A percentile compares a stretch with the other conserved stretches of the same genome.
Conservation (phyloP, 371 early-diverging fungal genomes). For the Mucor saturninus region DNA sequence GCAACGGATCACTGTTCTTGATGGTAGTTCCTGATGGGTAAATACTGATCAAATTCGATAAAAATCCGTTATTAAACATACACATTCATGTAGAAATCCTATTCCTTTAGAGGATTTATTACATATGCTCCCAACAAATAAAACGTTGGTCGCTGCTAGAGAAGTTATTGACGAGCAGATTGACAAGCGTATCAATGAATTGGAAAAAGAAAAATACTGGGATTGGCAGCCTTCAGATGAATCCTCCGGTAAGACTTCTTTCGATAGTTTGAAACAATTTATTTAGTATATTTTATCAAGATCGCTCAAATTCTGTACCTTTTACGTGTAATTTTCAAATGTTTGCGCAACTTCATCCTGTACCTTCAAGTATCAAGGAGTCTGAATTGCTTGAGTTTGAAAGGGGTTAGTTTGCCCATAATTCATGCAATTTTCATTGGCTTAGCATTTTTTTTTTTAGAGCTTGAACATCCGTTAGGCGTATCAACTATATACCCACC, state of each 20-base stretch:
- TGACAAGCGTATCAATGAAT: constrained; percentile 41
- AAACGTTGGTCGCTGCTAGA: constrained; percentile 38
- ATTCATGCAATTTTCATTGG: neutral
- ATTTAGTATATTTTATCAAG: constrained; percentile 19
- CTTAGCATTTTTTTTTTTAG: constrained; percentile 9
- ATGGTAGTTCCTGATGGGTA: constrained; percentile 63
- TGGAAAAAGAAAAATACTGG: constrained; percentile 31
- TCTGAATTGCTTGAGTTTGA: constrained; percentile 60
- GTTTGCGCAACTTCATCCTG: constrained; percentile 61
- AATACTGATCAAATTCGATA: neutral
- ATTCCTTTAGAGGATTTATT: constrained; percentile 56
- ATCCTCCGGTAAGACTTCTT: neutral
- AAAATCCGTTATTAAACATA: neutral
- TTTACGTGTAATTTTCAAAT: constrained; percentile 65
- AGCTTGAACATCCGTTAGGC: constrained; percentile 61
- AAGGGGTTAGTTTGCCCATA: constrained; percentile 35
- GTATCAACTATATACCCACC: constrained; percentile 57
- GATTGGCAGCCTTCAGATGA: constrained; percentile 26
- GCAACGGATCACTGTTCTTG: constrained; percentile 61
- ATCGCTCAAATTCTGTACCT: constrained; percentile 35
- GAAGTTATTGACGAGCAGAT: constrained; percentile 38
- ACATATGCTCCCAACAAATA: constrained; percentile 60
- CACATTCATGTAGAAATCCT: constrained; percentile 23
- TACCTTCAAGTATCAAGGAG: constrained; percentile 43
- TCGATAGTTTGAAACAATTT: neutral